phyloP scores from a whole-genome alignment of 768 basidiomycete genomes.

The Filobasidium floriforme region DNA sequence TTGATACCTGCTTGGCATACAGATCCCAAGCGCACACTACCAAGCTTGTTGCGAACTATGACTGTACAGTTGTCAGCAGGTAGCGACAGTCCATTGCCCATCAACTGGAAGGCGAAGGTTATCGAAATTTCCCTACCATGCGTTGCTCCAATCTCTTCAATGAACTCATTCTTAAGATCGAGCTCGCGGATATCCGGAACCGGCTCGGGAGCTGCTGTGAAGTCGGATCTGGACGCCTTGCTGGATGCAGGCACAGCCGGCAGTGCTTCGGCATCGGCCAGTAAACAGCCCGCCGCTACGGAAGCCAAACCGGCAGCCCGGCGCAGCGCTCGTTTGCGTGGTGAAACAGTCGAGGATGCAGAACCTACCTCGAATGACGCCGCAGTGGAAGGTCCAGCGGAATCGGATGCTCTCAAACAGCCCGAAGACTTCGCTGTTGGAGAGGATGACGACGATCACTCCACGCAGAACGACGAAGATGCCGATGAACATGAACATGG shows the following conservation, averaged over 20 bases:
- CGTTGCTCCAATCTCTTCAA: neutral
- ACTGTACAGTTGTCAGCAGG: neutral
- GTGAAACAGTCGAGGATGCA: constrained; percentile 47
- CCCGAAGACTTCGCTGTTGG: neutral
- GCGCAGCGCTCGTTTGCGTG: constrained; percentile 75
- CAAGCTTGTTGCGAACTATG: constrained; percentile 4
- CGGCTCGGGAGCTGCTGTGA: neutral
- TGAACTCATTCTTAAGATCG: neutral
- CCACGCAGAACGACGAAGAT: constrained; percentile 54
- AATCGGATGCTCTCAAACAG: neutral
- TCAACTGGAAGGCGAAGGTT: neutral
- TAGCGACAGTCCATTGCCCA: neutral
- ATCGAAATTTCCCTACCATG: neutral
- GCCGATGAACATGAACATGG: constrained; percentile 17
- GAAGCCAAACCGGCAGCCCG: constrained; percentile 41
- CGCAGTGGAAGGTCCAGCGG: constrained; percentile 7
- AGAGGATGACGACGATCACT: constrained; percentile 64
- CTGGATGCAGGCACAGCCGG: neutral
- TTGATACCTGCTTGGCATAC: neutral
- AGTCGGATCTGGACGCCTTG: neutral
- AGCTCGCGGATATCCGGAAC: neutral
- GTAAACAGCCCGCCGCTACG: constrained; percentile 24
- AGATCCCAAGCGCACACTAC: constrained; percentile 55
- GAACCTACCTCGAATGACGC: constrained; percentile 16
- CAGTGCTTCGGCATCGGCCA: neutral